phyloP scores from a whole-genome alignment of 2,329 filamentous ascomycete genomes.

The Stemphylium vesicarium region DNA sequence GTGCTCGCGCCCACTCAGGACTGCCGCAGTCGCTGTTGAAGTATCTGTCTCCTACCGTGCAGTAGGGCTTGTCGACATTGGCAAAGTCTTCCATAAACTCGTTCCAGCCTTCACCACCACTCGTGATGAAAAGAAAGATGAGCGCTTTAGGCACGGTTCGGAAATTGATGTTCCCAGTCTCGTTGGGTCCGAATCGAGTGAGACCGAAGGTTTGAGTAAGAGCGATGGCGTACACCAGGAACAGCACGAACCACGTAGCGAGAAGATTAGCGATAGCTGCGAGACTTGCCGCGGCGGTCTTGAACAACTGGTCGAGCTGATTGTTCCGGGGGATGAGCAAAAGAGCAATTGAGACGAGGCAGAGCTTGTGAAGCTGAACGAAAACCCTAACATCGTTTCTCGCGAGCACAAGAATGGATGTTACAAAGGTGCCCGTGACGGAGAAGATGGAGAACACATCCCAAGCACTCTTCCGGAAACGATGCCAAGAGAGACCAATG shows the following conservation, averaged over 20 bases:
- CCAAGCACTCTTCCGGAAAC: constrained; percentile 93
- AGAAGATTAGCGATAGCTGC: constrained; percentile 88
- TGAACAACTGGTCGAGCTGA: constrained; percentile 96
- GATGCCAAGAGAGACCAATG: constrained; percentile 85
- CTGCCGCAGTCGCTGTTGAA: constrained; percentile 94
- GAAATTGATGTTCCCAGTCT: constrained; percentile 85
- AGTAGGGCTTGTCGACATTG: constrained; percentile 77
- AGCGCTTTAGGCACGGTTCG: constrained; percentile 92
- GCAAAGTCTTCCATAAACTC: constrained; percentile 96
- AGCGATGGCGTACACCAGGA: constrained; percentile 94
- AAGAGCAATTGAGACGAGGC: constrained; percentile 86
- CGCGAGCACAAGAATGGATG: constrained; percentile 76
- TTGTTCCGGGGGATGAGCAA: constrained; percentile 96
- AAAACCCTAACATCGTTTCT: constrained; percentile 65
- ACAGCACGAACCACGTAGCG: constrained; percentile 96
- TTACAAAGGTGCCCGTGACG: constrained; percentile 80
- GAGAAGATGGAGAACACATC: constrained; percentile 86
- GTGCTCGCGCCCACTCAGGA: constrained; percentile 80
- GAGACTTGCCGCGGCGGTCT: constrained; percentile 93
- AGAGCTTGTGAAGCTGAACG: constrained; percentile 87
- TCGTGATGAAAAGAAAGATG: constrained; percentile 91
- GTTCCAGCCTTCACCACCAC: constrained; percentile 96
- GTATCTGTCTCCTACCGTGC: constrained; percentile 74
- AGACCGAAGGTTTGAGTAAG: constrained; percentile 95
- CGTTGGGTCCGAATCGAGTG: constrained; percentile 79